Evolutionary conservation across 192 early-diverging fungal genomes (phyloP).

Genomic region (Linnemannia elongata): DNA sequence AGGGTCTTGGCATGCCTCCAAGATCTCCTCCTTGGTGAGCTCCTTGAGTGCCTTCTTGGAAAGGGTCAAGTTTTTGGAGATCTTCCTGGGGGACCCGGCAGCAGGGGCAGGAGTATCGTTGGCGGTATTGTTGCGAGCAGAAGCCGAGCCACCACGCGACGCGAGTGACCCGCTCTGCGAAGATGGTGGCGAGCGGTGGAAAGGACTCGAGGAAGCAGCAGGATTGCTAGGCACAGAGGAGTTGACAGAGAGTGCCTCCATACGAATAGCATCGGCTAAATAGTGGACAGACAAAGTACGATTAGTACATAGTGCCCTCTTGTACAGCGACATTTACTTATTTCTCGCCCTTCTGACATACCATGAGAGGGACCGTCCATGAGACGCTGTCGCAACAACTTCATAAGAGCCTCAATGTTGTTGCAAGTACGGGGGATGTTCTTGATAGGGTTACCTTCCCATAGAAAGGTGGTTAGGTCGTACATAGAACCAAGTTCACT

Average conservation of each 20-base stretch:
- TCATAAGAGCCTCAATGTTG: slow-evolving; percentile 58
- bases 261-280: slow-evolving; percentile 36
- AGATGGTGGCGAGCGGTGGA: neutral
- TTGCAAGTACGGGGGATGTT: slow-evolving; percentile 52
- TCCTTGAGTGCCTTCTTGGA: slow-evolving; percentile 56
- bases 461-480: slow-evolving; percentile 59
- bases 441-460: slow-evolving; percentile 66
- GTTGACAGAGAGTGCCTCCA: slow-evolving; percentile 36
- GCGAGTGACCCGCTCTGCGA: slow-evolving; percentile 1
- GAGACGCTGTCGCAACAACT: slow-evolving; percentile 57
- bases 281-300: neutral
- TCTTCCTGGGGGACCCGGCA: neutral
- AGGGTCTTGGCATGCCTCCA: slow-evolving; percentile 36
- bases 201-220: neutral
- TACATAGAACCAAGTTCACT: slow-evolving; percentile 60
- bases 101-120: neutral
- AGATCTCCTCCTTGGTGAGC: slow-evolving; percentile 44
- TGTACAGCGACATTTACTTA: neutral
- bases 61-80: slow-evolving; percentile 57
- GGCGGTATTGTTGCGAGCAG: slow-evolving; percentile 5
- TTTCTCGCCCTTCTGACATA: neutral
- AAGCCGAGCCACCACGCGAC: neutral
- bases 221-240: neutral
- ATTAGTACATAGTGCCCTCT: neutral
- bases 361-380: slow-evolving; percentile 36